Conservation (phyloP, 2,329 filamentous ascomycete genomes). For the Penicillium sp. region DNA sequence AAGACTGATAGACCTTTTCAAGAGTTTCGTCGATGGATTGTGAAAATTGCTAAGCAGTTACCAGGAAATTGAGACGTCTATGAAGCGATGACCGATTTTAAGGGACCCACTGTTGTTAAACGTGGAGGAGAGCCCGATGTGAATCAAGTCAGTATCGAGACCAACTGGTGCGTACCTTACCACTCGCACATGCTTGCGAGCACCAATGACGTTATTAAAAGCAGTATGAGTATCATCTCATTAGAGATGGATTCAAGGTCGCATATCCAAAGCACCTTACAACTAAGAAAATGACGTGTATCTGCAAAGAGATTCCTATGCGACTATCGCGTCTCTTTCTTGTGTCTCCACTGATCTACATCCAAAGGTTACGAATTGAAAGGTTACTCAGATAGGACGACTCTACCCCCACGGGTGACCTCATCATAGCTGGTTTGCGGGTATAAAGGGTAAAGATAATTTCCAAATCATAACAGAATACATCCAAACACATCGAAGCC, state of each 20-base stretch:
- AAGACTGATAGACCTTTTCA: background rate
- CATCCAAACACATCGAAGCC: background rate
- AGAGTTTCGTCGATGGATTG: background rate
- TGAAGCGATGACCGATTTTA: background rate
- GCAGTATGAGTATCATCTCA: too few relatives aligned
- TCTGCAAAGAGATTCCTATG: too few relatives aligned
- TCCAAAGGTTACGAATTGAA: too few relatives aligned
- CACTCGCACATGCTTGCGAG: too few relatives aligned
- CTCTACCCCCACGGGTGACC: background rate
- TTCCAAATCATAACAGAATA: slow-evolving; percentile 1
- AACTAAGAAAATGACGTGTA: too few relatives aligned
- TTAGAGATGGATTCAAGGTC: too few relatives aligned
- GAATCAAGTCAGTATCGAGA: background rate
- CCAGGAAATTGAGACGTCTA: background rate
- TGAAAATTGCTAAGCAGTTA: background rate
- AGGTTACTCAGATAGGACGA: too few relatives aligned
- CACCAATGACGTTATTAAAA: too few relatives aligned
- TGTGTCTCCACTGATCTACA: too few relatives aligned
- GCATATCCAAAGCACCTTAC: too few relatives aligned
- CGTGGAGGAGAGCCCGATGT: background rate
- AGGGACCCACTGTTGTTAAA: background rate
- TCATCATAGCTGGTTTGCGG: background rate
- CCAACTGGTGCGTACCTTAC: too few relatives aligned
- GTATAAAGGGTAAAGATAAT: background rate
- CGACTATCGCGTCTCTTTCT: too few relatives aligned